These are phyloP conservation scores for Mycena alexandri DNA, from an alignment of 768 basidiomycete species.

Conservation along the genomic window DNA sequence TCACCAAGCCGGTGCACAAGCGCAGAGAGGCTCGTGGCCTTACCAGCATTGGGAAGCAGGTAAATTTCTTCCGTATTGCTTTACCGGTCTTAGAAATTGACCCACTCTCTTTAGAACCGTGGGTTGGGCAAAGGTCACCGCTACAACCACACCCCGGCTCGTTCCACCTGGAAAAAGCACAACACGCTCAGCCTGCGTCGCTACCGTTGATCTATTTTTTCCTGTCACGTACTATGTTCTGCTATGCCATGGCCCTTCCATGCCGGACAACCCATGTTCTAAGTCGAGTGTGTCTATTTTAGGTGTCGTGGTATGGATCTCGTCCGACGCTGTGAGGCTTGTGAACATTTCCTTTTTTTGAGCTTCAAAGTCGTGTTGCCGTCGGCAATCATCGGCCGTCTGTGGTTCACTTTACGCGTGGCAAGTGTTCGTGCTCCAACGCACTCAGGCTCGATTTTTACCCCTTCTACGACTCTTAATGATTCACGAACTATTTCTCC, in stretches of 20 bases:
- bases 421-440: conserved; percentile 18
- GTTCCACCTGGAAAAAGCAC: conserved; percentile 97
- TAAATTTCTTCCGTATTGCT: conserved; percentile 46
- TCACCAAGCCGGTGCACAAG: conserved; percentile 98
- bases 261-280: conserved; percentile 13
- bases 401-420: conserved; percentile 15
- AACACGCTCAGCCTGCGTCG: conserved; percentile 95
- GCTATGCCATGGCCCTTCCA: conserved; percentile 35
- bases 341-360: neutral
- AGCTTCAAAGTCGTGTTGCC: neutral
- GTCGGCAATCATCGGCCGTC: conserved; percentile 14
- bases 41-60: conserved; percentile 96
- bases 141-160: conserved; percentile 92
- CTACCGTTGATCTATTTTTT: conserved; percentile 74
- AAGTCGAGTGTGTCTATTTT: no score
- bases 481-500: conserved; percentile 31
- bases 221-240: conserved; percentile 39
- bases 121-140: conserved; percentile 96
- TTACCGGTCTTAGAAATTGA: conserved; percentile 16
- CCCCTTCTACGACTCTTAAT: conserved; percentile 32
- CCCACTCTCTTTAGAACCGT: conserved; percentile 75
- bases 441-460: neutral
- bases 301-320: no score
- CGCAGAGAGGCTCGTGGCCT: conserved; percentile 98
- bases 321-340: neutral